These are phyloP conservation scores for Diaporthe vexans DNA, from an alignment of 2,329 filamentous ascomycete species.

Conservation along the genomic window DNA sequence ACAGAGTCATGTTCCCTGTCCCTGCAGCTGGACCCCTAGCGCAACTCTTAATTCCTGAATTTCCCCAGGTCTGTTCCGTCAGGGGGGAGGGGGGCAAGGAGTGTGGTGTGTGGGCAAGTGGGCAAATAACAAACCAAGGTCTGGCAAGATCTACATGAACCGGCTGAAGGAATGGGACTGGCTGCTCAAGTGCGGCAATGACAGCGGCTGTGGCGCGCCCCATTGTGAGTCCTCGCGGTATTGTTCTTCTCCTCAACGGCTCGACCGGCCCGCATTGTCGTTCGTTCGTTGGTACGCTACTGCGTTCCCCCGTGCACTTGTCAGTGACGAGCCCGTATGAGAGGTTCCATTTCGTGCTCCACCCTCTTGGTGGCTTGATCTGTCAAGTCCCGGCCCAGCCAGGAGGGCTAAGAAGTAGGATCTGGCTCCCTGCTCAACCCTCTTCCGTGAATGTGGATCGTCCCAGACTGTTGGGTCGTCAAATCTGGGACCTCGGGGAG, in stretches of 20 bases:
- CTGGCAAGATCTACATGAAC: neutral
- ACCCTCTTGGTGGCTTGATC: neutral
- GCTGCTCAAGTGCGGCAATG: neutral
- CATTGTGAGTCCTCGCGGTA: neutral
- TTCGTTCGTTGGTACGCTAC: slow-evolving; percentile 1
- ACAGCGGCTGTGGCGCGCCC: slow-evolving; percentile 26
- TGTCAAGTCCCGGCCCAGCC: neutral
- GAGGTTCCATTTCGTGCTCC: neutral
- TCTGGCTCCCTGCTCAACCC: neutral
- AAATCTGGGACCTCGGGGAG: slow-evolving; percentile 1
- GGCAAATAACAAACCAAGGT: neutral
- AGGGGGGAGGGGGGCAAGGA: neutral
- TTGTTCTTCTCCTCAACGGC: slow-evolving; percentile 11
- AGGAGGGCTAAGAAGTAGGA: neutral
- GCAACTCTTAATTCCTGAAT: slow-evolving; percentile 27
- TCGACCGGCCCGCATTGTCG: slow-evolving; percentile 18
- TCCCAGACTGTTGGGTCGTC: slow-evolving; percentile 24
- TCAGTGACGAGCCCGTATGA: no score
- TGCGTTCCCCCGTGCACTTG: no score
- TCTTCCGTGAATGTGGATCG: slow-evolving; percentile 13
- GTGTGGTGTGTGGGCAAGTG: no score
- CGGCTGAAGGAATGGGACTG: neutral
- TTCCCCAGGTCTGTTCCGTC: slow-evolving; percentile 16
- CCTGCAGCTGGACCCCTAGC: slow-evolving; percentile 27
- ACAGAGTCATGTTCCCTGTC: slow-evolving; percentile 28